Evolutionary conservation across 495 filamentous ascomycete genomes (phyloP).

Genomic region (Lentithecium fluviatile): DNA sequence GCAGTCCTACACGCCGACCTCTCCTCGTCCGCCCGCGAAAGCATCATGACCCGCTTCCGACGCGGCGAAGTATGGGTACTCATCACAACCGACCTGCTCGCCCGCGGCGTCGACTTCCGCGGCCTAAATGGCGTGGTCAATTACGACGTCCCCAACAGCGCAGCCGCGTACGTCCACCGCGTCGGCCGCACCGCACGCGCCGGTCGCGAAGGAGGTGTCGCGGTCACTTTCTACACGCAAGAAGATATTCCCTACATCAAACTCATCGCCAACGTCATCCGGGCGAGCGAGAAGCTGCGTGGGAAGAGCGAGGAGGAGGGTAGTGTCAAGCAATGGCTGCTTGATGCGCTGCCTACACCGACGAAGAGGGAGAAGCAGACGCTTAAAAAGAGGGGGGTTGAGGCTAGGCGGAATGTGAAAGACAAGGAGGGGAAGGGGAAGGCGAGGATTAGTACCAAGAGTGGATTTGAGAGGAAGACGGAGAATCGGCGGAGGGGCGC

Average conservation of each 20-base stretch:
- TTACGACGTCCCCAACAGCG: conserved; percentile 89
- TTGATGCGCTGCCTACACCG: conserved; percentile 80
- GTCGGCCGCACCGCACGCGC: conserved; percentile 89
- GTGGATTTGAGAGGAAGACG: conserved; percentile 76
- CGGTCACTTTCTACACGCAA: conserved; percentile 90
- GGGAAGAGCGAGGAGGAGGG: conserved; percentile 42
- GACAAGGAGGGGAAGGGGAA: conserved; percentile 45
- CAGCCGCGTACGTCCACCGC: conserved; percentile 88
- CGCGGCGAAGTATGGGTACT: conserved; percentile 93
- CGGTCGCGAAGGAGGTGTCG: conserved; percentile 83
- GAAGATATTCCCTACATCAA: conserved; percentile 90
- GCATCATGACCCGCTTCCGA: conserved; percentile 85
- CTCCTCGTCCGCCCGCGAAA: conserved; percentile 68
- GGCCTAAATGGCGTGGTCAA: conserved; percentile 93
- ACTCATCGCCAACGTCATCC: conserved; percentile 88
- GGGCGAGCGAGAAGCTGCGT: conserved; percentile 66
- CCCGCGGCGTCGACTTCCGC: conserved; percentile 87
- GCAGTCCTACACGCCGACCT: conserved; percentile 88
- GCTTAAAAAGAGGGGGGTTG: conserved; percentile 78
- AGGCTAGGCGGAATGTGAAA: conserved; percentile 58
- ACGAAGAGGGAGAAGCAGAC: conserved; percentile 78
- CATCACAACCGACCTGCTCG: conserved; percentile 89
- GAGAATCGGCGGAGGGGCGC: conserved; percentile 76
- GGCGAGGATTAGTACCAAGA: conserved; percentile 83
- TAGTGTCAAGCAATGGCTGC: conserved; percentile 80